Base-by-base conservation (phyloP, 2,329 filamentous ascomycete species). In the Metarhizium robertsii region DNA sequence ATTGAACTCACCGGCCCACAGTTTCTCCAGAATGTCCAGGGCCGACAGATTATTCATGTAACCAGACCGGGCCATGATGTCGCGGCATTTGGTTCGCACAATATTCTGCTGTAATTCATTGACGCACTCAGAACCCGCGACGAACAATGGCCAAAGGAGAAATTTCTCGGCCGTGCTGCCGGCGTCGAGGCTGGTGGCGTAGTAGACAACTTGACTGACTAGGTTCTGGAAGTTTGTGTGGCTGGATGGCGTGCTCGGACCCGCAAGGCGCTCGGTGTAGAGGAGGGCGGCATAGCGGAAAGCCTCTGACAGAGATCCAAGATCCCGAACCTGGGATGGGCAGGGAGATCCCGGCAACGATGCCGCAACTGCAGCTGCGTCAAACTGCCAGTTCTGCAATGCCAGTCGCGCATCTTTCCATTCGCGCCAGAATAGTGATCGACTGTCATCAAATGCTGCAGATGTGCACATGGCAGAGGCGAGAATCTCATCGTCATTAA, bases 11-110 rank as follows among this genome's bases (percentile, higher is more conserved):
- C 78, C 79, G 13, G 77, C 76, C 92, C 92, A 96, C 16, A 95
- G 80, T 64, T 85, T 84, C 75, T 96, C 92, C 46, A 96, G 73
- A 4, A 96, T 84, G 64, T 94, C 88, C 30, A 96, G 78, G 7
- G 88, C 90, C 6, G 88, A 87, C 45, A 95, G 79, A 67, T 96
- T 96, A 72, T 96, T 96, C 77, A 91, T 89, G 72, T 96, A 96
- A 1, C 92, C 92, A 54, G 88, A 92, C 61, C 92, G 87, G 34
- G 84, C 82, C 77, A 92, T 91, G 61, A 96, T 92, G 66, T 92
- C 90, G 48, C 85, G 79, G 72, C 90, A 95, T 62, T 91, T 86
- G 61, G 83, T 79, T 53, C 91, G 84, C 53, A 96, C 87, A 57
- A 92, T 83, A 56, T 83, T 81, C 60, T 92, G 87, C 65, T 96